Evolutionary conservation across 1,284 basidiomycete genomes (phyloP), one percentile per base, ranked within the genome.

Genomic region (Papiliotrema flavescens): DNA sequence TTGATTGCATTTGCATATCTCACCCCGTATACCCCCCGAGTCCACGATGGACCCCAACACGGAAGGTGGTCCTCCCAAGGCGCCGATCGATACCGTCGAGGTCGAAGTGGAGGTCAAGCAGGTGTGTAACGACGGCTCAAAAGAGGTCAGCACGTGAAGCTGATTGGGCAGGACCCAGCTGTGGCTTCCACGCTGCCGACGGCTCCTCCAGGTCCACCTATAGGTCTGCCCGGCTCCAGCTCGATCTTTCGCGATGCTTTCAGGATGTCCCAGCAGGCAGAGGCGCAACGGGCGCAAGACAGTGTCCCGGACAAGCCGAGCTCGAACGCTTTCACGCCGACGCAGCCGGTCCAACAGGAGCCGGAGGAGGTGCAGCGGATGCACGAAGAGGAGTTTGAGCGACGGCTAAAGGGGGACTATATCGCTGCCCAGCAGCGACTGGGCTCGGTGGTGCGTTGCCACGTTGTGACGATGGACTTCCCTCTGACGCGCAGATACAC

Each of bases 341-440:
- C 49, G 19, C 24, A 36, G 9, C 60, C 58, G 15, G 52, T 56
- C 34, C 3, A 19, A 2, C 26, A 42, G n/a, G 64, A 70, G 37
- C 62, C 70, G 23, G 82, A 84, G 44, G 83, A 83, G 57, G 69
- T 88, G 4, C 70, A 78, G 45, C 79, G 82, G 75, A 88, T 84
- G 87, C 85, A 88, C 66, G 82, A 86, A 67, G 80, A 82, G 53
- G 83, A 87, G 52, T 79, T 87, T 19, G 81, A 83, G 48, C 79
- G 84, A 52, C 84, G 82, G 63, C 76, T 91, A 51, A 78, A 80
- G 47, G 88, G 87, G 15, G 87, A 91, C 66, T 89, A 90, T 66
- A 85, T 91, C 76, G 84, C 83, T 34, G 83, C 84, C 7, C 81
- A 86, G 19, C 65, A 83, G 46, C 82, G 85, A 58, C 79, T 91